phyloP scores from a whole-genome alignment of 225 moss, liverwort and hornwort species.

The Physcomitrium patens region DNA sequence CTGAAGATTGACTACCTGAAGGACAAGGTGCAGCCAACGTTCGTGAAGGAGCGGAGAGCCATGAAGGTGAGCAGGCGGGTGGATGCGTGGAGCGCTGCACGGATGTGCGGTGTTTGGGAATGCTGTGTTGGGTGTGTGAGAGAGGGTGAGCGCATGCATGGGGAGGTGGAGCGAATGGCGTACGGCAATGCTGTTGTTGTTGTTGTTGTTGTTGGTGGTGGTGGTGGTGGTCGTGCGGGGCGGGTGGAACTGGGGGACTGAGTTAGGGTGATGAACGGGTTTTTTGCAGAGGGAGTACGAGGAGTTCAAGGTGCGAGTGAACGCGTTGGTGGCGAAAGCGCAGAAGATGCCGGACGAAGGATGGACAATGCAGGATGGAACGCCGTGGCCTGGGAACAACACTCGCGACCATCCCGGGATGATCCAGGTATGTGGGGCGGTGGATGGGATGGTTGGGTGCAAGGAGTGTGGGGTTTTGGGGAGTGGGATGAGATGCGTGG shows the following conservation, averaged over 20 bases:
- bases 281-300: constrained; percentile 64
- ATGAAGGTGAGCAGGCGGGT: constrained; percentile 54
- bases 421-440: constrained; percentile 53
- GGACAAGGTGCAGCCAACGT: constrained; percentile 71
- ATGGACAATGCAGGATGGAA: constrained; percentile 76
- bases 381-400: constrained; percentile 74
- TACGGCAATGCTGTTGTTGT: too few species aligned
- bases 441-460: too few species aligned
- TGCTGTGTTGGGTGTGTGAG: too few species aligned
- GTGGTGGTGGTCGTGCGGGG: too few species aligned
- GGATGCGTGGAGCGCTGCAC: neutral
- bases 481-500: too few species aligned
- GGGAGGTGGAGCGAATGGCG: too few species aligned
- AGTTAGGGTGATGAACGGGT: too few species aligned
- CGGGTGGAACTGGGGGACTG: neutral
- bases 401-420: constrained; percentile 70
- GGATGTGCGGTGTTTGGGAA: too few species aligned
- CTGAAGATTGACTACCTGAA: constrained; percentile 71
- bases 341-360: constrained; percentile 69
- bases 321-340: constrained; percentile 68
- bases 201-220: too few species aligned
- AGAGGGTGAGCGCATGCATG: too few species aligned
- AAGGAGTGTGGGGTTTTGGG: too few species aligned
- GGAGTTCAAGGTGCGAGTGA: constrained; percentile 67
- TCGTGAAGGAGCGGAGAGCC: constrained; percentile 73